Conservation (phyloP, 2,329 filamentous ascomycete species). For the Pezicula neosporulosa region DNA sequence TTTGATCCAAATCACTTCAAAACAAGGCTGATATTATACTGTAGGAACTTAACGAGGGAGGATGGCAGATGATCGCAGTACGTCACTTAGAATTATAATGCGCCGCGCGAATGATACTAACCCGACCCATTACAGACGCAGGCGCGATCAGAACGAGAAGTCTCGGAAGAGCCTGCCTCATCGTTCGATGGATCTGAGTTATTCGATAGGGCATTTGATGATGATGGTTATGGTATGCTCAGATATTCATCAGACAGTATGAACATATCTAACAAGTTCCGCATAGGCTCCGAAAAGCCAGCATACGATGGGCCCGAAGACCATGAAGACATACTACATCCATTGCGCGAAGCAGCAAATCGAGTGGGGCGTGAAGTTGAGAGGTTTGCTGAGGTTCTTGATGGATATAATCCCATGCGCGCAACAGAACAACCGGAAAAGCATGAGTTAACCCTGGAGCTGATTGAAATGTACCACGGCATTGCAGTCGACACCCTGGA, state of each 20-base stretch:
- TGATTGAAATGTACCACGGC: conserved; percentile 63
- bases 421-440: conserved; percentile 47
- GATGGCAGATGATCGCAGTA: conserved; percentile 28
- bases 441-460: conserved; percentile 63
- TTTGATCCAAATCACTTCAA: not conserved
- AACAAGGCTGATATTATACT: conserved; percentile 12
- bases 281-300: conserved; percentile 18
- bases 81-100: conserved; percentile 3
- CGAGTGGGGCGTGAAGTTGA: conserved; percentile 79
- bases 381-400: conserved; percentile 77
- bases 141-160: conserved; percentile 23
- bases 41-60: conserved; percentile 25
- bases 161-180: conserved; percentile 26
- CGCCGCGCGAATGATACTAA: not conserved
- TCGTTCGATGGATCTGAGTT: conserved; percentile 31
- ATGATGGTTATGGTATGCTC: conserved; percentile 23
- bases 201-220: conserved; percentile 25
- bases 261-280: conserved; percentile 5
- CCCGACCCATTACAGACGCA: conserved; percentile 11
- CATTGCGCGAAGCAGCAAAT: conserved; percentile 62
- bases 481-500: conserved; percentile 46
- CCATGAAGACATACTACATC: conserved; percentile 47
- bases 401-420: conserved; percentile 62
- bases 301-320: conserved; percentile 33
- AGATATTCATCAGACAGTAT: conserved; percentile 23